A percentile compares a stretch with the other conserved stretches of the same genome.
Conservation (phyloP, 2,329 filamentous ascomycete genomes). For the Cryphonectria nitschkei region DNA sequence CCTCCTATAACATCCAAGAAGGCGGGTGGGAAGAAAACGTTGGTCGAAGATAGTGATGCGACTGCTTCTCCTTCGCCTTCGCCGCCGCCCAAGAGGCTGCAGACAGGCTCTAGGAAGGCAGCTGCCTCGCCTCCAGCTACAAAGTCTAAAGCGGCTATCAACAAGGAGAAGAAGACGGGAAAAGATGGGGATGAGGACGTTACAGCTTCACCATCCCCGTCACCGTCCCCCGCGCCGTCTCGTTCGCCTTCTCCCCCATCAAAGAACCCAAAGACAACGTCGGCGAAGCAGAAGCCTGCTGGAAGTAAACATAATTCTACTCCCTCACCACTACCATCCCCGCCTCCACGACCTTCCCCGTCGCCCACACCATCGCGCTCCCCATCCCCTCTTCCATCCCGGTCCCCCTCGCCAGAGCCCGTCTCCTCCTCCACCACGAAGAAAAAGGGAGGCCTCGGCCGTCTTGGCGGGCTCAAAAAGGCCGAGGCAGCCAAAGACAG, state of each 20-base stretch:
- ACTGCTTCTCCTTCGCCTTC: constrained; percentile 11
- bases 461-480: constrained; percentile 17
- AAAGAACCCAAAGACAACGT: neutral
- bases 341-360: constrained; percentile 18
- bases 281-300: neutral
- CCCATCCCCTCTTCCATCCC: constrained; percentile 17
- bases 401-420: constrained; percentile 18
- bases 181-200: neutral
- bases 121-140: constrained; percentile 40
- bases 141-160: constrained; percentile 39
- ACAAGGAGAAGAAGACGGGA: neutral
- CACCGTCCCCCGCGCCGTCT: neutral
- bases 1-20: constrained; percentile 48
- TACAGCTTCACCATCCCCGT: constrained; percentile 13
- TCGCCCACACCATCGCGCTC: constrained; percentile 17
- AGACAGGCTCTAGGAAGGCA: neutral
- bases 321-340: constrained; percentile 11
- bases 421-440: constrained; percentile 7
- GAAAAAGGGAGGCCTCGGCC: constrained; percentile 17
- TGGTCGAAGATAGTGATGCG: neutral
- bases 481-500: neutral
- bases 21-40: neutral
- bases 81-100: constrained; percentile 46
- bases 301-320: neutral
- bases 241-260: too few species aligned